Percentiles rank a stretch among this genome's conserved stretches.
These are phyloP conservation scores for Martiniozyma abietophila DNA, from an alignment of 805 yeast genomes.

Conservation along the genomic window DNA sequence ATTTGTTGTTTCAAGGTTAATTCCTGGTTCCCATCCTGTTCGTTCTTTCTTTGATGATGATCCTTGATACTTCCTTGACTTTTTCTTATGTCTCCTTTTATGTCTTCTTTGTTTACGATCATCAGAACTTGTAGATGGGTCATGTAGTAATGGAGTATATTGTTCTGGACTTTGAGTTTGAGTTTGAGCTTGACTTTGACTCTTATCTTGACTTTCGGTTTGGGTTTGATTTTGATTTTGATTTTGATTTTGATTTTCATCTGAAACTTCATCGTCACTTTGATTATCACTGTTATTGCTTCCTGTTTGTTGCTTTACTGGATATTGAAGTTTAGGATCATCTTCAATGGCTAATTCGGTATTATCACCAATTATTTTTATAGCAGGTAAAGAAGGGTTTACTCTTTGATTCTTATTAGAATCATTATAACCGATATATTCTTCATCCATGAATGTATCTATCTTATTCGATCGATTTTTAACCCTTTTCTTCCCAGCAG, in stretches of 20 bases:
- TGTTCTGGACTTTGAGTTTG: neutral
- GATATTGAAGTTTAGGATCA: no score
- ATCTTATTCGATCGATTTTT: no score
- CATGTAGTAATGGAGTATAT: neutral
- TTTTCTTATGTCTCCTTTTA: conserved; percentile 3
- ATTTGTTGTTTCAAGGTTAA: conserved; percentile 40
- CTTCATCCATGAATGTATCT: no score
- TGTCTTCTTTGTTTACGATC: conserved; percentile 1
- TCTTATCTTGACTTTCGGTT: neutral
- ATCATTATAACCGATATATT: no score
- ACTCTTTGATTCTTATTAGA: no score
- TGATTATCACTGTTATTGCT: no score
- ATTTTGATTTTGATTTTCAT: neutral
- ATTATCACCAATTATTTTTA: no score
- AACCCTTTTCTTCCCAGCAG: no score
- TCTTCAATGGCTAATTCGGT: neutral
- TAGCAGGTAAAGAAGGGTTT: no score
- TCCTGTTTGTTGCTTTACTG: no score
- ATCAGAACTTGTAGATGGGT: no score
- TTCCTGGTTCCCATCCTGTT: conserved; percentile 54
- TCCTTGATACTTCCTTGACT: conserved; percentile 26
- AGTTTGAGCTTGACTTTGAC: neutral
- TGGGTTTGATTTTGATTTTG: conserved; percentile 1
- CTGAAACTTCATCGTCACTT: neutral
- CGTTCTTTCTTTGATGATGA: conserved; percentile 31